Evolutionary conservation across 768 basidiomycete genomes (phyloP), one percentile per base, ranked within the genome.

Genomic region (Flagelloscypha sp.): DNA sequence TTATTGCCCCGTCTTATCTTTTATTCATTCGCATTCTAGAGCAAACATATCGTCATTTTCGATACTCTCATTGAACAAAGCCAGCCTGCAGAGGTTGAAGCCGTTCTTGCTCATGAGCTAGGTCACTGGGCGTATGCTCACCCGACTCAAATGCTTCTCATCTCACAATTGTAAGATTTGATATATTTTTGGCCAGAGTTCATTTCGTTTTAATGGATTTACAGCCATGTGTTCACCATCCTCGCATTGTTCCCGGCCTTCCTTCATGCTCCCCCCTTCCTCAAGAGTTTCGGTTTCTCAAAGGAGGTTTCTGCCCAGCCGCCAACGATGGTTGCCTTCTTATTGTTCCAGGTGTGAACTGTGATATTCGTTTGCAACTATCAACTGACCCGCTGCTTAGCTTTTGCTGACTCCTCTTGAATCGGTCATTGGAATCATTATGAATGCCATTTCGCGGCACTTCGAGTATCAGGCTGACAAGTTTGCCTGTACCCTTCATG

Each of bases 51-150:
- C 45, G 90, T 98, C 56, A 84, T 99, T 52, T 99, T 90, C 50
- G 95, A 99, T 48, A 98, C 94, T 1, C 73, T 99, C 45, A 90
- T 98, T 58, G 81, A 93, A 52, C 78, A 97, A 50, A 84, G 77
- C 56, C 76, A 80, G 48, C 74, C 92, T 0, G 85, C 88, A 17
- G 89, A 97, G 56, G 89, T 99, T 19, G 94, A 97, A 48, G 94
- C 95, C 21, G 90, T 99, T n/a, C 74, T 97, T 27, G 90, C 90
- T 0, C 93, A 98, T 57, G 93, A 97, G 49, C 82, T 97, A 23
- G 94, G 94, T 0, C 94, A 98, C 63, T 98, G 94, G 92, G 87
- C 83, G 52, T 78, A 78, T 62, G 69, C 79, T 47, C 94, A 98
- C 66, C 87, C 90, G 1, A 81, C 82, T 42, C 90, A 95, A 56